phyloP scores from a whole-genome alignment of 2,329 filamentous ascomycete species.

The Tolypocladium cylindrosporum region DNA sequence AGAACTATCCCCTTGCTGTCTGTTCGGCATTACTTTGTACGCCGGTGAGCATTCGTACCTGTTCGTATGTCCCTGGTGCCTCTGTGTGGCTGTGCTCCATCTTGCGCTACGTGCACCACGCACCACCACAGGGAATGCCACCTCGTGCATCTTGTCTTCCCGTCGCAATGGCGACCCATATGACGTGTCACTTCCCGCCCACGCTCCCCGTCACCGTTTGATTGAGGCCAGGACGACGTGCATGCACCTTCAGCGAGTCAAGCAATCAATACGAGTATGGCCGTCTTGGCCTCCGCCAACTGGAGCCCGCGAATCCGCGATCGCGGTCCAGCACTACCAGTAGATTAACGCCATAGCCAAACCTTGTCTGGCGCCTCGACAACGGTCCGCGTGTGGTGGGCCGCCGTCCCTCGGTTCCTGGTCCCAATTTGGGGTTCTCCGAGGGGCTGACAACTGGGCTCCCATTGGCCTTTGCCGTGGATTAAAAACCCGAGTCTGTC shows the following conservation, averaged over 20 bases:
- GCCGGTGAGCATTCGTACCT: neutral
- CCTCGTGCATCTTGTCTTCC: neutral
- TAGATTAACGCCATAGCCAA: neutral
- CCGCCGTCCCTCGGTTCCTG: neutral
- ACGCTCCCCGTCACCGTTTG: neutral
- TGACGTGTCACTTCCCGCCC: neutral
- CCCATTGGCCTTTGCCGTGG: too few species aligned
- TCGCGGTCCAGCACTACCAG: neutral
- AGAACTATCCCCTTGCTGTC: neutral
- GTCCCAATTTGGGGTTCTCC: neutral
- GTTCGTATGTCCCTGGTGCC: too few species aligned
- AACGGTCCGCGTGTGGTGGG: neutral
- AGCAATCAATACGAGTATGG: too few species aligned
- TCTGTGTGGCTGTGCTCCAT: too few species aligned
- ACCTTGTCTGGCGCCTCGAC: neutral
- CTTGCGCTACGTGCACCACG: neutral
- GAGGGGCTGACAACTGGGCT: too few species aligned
- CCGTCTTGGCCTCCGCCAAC: too few species aligned
- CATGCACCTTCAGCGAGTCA: neutral
- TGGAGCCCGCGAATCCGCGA: neutral
- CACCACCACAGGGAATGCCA: neutral
- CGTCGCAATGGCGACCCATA: neutral
- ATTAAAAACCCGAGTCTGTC: too few species aligned
- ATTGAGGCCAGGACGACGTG: neutral
- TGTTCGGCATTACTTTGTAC: neutral